Percentiles rank a stretch among this genome's conserved stretches.
Evolutionary conservation across 139 green algal species (phyloP).

Genomic region (Tetradesmus lagerheimii): DNA sequence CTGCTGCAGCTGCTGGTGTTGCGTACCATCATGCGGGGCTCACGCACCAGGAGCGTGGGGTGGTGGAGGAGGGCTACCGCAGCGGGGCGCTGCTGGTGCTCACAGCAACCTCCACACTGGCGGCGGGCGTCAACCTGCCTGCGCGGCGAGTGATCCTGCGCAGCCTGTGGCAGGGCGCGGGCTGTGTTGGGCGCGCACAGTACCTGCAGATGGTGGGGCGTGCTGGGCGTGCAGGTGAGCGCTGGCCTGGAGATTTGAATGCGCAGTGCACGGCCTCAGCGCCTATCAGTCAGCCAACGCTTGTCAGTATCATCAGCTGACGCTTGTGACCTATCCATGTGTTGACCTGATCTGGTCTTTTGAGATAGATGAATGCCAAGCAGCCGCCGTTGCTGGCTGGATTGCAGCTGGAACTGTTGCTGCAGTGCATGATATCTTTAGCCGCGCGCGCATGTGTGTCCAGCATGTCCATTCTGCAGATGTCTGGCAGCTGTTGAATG

Average conservation of each 20-base stretch:
- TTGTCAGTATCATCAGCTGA: no score
- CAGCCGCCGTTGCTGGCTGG: no score
- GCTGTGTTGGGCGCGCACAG: slow-evolving; percentile 53
- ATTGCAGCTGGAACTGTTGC: no score
- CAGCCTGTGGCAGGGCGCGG: slow-evolving; percentile 52
- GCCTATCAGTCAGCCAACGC: no score
- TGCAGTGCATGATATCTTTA: no score
- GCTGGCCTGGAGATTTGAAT: not conserved
- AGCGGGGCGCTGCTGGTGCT: slow-evolving; percentile 85
- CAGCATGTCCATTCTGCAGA: no score
- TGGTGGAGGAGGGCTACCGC: slow-evolving; percentile 88
- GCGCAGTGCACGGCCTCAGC: no score
- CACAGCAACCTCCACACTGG: slow-evolving; percentile 94
- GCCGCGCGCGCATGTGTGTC: no score
- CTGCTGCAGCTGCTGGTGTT: slow-evolving; percentile 66
- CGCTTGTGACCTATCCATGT: no score
- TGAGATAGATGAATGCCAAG: no score
- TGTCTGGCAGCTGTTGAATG: no score
- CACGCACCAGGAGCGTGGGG: slow-evolving; percentile 39
- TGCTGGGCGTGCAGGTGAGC: slow-evolving; percentile 57
- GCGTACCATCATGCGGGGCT: slow-evolving; percentile 82
- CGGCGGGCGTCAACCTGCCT: slow-evolving; percentile 92
- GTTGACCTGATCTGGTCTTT: no score
- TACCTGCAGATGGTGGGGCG: slow-evolving; percentile 79
- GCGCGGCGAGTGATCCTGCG: slow-evolving; percentile 90